Base-by-base conservation (phyloP, 2,329 filamentous ascomycete species). In the Tolypocladium pustulatum region DNA sequence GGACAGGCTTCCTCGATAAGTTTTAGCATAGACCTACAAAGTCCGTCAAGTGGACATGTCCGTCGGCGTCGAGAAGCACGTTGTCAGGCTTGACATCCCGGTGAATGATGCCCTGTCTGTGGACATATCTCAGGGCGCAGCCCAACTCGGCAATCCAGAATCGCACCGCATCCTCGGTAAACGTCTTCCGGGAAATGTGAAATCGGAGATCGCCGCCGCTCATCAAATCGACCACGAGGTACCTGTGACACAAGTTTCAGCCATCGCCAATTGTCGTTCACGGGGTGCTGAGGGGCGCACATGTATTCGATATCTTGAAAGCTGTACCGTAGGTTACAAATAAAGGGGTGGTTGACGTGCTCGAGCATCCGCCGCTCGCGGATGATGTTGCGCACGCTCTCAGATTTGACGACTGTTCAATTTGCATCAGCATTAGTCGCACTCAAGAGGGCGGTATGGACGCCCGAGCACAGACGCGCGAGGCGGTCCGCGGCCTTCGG, bases 221-320 rank as follows among this genome's bases (percentile, higher is more conserved):
- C 94, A 99, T 99, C 61, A 99, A 78, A 76, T 99, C 94, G 62
- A 99, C 91, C 57, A 99, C 93, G 58, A 99, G 86, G 73, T 99
- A 96, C 90, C 96, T 87, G 72, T 32, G 3, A 34, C 49, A 34
- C 12, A 38, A 55, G 59, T 22, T 52, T 57, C 53, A 34, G 34
- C 15, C 27, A 56, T 25, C 7, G 41, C 12, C 37, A 12, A 27
- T 12, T 6, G 7, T 20, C 38, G 36, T 32, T 25, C 25, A 54
- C 2, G 32, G 30, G 22, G 25, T n/a, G 38, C n/a, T 32, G n/a
- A 32, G 55, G 56, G 60, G 73, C 89, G 69, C 80, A 96, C 91
- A 99, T 88, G 76, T 99, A 99, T 74, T 99, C 94, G 67, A 97
- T 91, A 74, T 99, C 94, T 76, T 99, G 94, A 72, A 99, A 99